A percentile compares a stretch with the other conserved stretches of the same genome.
Evolutionary conservation across 1,284 basidiomycete genomes (phyloP).

Genomic region (Moniliella sp.): DNA sequence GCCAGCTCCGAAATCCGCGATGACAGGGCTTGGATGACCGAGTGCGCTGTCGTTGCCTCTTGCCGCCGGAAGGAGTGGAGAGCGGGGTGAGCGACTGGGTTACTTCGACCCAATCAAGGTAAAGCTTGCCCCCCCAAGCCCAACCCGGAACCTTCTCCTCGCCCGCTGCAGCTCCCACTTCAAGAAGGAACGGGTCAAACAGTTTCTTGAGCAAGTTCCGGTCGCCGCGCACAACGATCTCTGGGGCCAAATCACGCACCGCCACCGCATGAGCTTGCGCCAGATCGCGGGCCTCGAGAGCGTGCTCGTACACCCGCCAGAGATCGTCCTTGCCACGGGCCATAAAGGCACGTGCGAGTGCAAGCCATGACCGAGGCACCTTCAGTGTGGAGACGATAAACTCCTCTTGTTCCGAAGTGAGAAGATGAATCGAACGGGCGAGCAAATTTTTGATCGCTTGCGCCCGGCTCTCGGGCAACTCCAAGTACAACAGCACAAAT

Average conservation of each 20-base stretch:
- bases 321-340: constrained; percentile 46
- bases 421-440: constrained; percentile 49
- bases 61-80: not conserved
- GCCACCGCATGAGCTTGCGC: constrained; percentile 61
- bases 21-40: not conserved
- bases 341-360: constrained; percentile 53
- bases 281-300: constrained; percentile 49
- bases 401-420: constrained; percentile 44
- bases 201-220: constrained; percentile 50
- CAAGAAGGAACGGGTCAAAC: constrained; percentile 46
- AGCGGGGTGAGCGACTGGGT: not conserved
- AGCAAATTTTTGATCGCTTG: constrained; percentile 63
- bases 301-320: constrained; percentile 56
- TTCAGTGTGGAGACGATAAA: constrained; percentile 56
- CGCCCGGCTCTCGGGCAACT: constrained; percentile 46
- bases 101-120: not conserved
- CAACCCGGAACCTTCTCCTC: not conserved
- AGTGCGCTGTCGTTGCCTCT: no score
- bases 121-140: not conserved
- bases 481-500: constrained; percentile 73
- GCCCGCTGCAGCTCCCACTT: no score
- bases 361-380: constrained; percentile 64
- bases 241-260: constrained; percentile 62
- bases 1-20: not conserved
- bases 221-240: constrained; percentile 64